Percentiles rank a stretch among this genome's conserved stretches.
These are phyloP conservation scores for Ganoderma meredithae DNA, from an alignment of 1,284 basidiomycete genomes.

Conservation along the genomic window DNA sequence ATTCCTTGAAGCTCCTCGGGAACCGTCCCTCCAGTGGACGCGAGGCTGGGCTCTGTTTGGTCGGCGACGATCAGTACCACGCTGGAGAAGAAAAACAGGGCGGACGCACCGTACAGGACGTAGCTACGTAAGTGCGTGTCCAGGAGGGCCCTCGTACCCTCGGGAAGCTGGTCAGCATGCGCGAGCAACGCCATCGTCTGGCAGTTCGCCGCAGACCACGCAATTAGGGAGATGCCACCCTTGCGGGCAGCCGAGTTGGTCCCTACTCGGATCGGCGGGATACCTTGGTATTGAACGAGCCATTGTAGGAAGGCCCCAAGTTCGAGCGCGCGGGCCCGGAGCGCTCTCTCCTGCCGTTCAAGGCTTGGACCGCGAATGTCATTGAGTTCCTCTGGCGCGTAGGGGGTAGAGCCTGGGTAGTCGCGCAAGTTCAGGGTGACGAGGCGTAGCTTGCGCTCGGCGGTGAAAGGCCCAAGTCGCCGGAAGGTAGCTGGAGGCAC, in stretches of 20 bases:
- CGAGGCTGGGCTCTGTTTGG: slow-evolving; percentile 16
- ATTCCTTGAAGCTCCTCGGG: slow-evolving; percentile 14
- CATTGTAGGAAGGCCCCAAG: slow-evolving; percentile 39
- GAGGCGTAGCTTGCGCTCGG: slow-evolving; percentile 38
- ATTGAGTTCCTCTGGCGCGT: slow-evolving; percentile 37
- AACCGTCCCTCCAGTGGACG: slow-evolving; percentile 10
- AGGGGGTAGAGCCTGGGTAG: slow-evolving; percentile 41
- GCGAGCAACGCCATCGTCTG: slow-evolving; percentile 35
- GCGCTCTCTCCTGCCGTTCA: slow-evolving; percentile 27
- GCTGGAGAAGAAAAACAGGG: not conserved
- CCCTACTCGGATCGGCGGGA: slow-evolving; percentile 30
- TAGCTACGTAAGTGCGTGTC: slow-evolving; percentile 34
- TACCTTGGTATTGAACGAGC: slow-evolving; percentile 34
- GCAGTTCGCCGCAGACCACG: slow-evolving; percentile 40
- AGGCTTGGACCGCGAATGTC: slow-evolving; percentile 27
- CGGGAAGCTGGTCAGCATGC: slow-evolving; percentile 30
- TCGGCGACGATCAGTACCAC: not conserved
- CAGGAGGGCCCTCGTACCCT: slow-evolving; percentile 29
- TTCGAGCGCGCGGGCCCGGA: slow-evolving; percentile 36
- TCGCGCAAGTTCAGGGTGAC: slow-evolving; percentile 43
- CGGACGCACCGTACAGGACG: slow-evolving; percentile 36
- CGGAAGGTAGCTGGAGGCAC: slow-evolving; percentile 37
- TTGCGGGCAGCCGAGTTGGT: not conserved
- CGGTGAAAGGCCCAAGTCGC: slow-evolving; percentile 37
- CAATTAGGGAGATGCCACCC: slow-evolving; percentile 39